Conservation (phyloP, 2,329 filamentous ascomycete species). For the Geosmithia morbida region DNA sequence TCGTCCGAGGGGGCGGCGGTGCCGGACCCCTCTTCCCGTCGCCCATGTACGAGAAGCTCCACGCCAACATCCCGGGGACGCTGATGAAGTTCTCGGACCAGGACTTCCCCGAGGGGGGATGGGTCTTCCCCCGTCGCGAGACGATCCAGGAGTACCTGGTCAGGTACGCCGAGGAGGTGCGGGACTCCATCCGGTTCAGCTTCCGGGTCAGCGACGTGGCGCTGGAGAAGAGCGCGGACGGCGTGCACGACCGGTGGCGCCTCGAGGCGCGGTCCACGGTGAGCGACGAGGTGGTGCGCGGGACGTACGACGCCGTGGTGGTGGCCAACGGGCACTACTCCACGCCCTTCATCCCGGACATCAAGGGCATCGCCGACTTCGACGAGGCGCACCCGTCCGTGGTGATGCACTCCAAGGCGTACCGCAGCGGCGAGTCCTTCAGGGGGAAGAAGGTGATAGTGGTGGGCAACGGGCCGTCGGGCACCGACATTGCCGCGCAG, state of each 20-base stretch:
- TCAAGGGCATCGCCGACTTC: constrained; percentile 45
- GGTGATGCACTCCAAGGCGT: constrained; percentile 68
- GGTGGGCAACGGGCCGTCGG: constrained; percentile 74
- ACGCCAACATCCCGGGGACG: constrained; percentile 73
- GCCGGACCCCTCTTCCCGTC: constrained; percentile 51
- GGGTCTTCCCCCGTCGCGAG: constrained; percentile 61
- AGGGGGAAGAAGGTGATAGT: constrained; percentile 61
- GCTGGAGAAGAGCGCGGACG: constrained; percentile 7
- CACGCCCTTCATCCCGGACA: constrained; percentile 50
- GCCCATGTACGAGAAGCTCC: constrained; percentile 67
- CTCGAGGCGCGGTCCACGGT: constrained; percentile 38
- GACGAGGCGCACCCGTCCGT: constrained; percentile 40
- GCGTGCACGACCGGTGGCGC: constrained; percentile 39
- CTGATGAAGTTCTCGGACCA: constrained; percentile 71
- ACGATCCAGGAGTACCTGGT: constrained; percentile 62
- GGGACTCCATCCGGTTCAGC: constrained; percentile 52
- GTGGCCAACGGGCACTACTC: constrained; percentile 65
- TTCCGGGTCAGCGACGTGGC: constrained; percentile 52
- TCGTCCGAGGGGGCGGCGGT: constrained; percentile 21
- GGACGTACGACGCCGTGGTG: constrained; percentile 59
- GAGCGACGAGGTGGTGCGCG: constrained; percentile 21
- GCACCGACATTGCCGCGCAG: constrained; percentile 69
- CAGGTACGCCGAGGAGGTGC: constrained; percentile 54
- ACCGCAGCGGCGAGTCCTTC: constrained; percentile 51
- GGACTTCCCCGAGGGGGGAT: constrained; percentile 45